Base-by-base conservation (phyloP, 306 rosid species). In the Dryas octopetala region DNA sequence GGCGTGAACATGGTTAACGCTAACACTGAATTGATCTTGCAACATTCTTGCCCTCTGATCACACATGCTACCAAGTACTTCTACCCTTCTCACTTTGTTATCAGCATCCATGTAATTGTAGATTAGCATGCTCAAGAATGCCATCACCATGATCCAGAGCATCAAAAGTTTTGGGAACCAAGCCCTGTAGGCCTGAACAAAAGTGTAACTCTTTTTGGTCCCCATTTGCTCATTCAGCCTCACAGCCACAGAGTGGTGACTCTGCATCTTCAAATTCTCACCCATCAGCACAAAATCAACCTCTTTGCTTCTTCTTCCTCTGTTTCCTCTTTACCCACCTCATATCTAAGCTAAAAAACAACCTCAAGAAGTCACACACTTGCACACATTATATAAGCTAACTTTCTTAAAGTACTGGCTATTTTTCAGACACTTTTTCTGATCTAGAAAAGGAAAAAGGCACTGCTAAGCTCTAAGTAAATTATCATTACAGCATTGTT, bases 1-100 rank as follows among this genome's bases (percentile, higher is more conserved):
- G 70, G 99, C 99, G 79, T 96, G 97, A 23, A 96, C 98, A 83
- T 96, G 99, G 74, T 96, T 96, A 67, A 96, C 97, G 64, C 99
- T 96, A 51, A 96, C 99, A 84, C 81, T 89, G 79, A 96, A 96
- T 76, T 92, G 99, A 85, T 96, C 99, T 80, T 96, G 99, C 81
- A 96, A 76, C 99, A 96, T 96, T 81, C 97, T 89, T 26, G 99
- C 98, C 54, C 99, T 89, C 85, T 92, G 91, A 74, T 96, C 99
- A 84, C 99, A 96, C 85, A 92, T 91, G 81, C 98, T 96, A 41
- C 84, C 87, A 68, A 96, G 85, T 7, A 85, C 84, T 83, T 92
- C 98, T 48, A 75, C 89, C 83, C 99, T 85, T 72, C 98, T 86
- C 38, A 89, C 96, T 77, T 86, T 92, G 76, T 81, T 82, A 41